Evolutionary conservation across 192 early-diverging fungal genomes (phyloP).

Genomic region (Backusella psychrophila): DNA sequence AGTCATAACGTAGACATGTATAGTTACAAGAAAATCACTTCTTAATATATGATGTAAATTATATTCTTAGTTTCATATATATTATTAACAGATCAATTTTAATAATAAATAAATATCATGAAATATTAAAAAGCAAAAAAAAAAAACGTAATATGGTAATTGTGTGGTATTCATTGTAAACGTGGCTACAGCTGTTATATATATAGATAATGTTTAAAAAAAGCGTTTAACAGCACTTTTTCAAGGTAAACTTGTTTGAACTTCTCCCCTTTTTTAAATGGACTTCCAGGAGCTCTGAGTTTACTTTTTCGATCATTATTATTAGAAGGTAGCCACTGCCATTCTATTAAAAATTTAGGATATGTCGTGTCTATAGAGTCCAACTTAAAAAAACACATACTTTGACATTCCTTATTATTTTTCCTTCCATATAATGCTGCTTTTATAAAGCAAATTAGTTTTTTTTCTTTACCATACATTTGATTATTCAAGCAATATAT

Average conservation of each 20-base stretch:
- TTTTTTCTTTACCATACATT: too few relatives aligned
- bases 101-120: neutral
- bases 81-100: neutral
- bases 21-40: neutral
- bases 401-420: neutral
- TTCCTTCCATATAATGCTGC: neutral
- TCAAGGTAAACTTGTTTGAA: neutral
- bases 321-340: neutral
- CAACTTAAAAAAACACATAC: neutral
- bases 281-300: neutral
- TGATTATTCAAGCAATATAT: neutral
- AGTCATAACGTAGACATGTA: conserved; percentile 1
- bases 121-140: neutral
- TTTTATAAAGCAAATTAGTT: too few relatives aligned
- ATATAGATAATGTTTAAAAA: too few relatives aligned
- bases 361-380: neutral
- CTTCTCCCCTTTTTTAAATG: too few relatives aligned
- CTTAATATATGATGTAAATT: neutral
- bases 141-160: too few relatives aligned
- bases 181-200: too few relatives aligned
- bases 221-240: neutral
- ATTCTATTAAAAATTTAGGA: neutral
- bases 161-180: too few relatives aligned
- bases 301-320: neutral
- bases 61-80: neutral